Percentiles rank a stretch among this genome's conserved stretches.
Evolutionary conservation across 164 flowering plant species (phyloP).

Genomic region (Tinospora cordifolia): DNA sequence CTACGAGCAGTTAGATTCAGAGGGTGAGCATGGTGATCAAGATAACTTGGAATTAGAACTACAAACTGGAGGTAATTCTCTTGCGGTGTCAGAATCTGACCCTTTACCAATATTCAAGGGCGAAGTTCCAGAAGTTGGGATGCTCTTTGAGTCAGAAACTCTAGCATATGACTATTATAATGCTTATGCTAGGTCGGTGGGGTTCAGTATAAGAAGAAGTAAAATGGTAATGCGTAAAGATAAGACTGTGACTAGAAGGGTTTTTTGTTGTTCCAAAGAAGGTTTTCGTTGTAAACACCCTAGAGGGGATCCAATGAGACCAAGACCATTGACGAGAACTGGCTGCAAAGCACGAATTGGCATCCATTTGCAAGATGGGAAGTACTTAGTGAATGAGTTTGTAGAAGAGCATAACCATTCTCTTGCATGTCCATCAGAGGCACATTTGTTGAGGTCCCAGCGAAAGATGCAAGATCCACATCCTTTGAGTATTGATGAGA

Average conservation of each 20-base stretch:
- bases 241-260: slow-evolving; percentile 17
- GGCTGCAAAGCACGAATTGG: slow-evolving; percentile 23
- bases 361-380: slow-evolving; percentile 17
- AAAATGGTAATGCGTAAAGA: slow-evolving; percentile 21
- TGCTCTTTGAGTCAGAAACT: slow-evolving; percentile 17
- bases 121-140: slow-evolving; percentile 12
- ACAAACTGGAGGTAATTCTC: slow-evolving; percentile 1
- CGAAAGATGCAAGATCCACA: slow-evolving; percentile 18
- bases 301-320: slow-evolving; percentile 20
- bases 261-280: slow-evolving; percentile 21
- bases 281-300: slow-evolving; percentile 22
- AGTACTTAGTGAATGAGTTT: slow-evolving; percentile 16
- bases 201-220: slow-evolving; percentile 19
- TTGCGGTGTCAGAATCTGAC: slow-evolving; percentile 1
- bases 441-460: slow-evolving; percentile 16
- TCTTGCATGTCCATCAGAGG: slow-evolving; percentile 18
- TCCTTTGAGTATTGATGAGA: slow-evolving; percentile 14
- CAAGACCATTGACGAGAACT: slow-evolving; percentile 17
- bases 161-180: slow-evolving; percentile 18
- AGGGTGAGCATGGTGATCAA: slow-evolving; percentile 14
- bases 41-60: slow-evolving; percentile 7
- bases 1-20: slow-evolving; percentile 15
- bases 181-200: slow-evolving; percentile 14
- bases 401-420: slow-evolving; percentile 18
- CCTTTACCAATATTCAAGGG: slow-evolving; percentile 10